Conservation (phyloP, 129 eudicot species). For the Daucus carota region DNA sequence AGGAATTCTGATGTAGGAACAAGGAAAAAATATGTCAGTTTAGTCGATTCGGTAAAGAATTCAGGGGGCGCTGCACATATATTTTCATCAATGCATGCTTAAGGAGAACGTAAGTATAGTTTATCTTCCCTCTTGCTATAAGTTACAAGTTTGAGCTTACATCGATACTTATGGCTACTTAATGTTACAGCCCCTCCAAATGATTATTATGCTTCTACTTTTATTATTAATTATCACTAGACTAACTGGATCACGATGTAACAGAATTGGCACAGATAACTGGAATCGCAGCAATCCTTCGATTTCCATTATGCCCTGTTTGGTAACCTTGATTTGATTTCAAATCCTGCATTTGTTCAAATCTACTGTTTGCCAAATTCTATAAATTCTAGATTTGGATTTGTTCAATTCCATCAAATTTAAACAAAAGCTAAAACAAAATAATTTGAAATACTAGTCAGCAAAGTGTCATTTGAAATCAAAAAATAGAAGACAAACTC, state of each 20-base stretch:
- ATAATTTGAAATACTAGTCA: too few species aligned
- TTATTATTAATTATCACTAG: background rate
- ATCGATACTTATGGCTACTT: too few species aligned
- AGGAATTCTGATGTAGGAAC: conserved; percentile 78
- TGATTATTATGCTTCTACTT: background rate
- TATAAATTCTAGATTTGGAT: too few species aligned
- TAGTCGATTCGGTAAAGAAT: conserved; percentile 66
- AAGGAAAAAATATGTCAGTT: conserved; percentile 61
- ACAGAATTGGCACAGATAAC: conserved; percentile 92
- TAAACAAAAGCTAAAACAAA: too few species aligned
- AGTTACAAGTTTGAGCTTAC: background rate
- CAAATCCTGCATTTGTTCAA: too few species aligned
- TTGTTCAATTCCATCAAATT: too few species aligned
- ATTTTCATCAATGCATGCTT: conserved; percentile 95
- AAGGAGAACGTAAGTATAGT: conserved; percentile 85
- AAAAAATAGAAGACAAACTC: too few species aligned
- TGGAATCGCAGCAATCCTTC: conserved; percentile 90
- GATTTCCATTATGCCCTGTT: too few species aligned
- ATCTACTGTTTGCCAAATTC: too few species aligned
- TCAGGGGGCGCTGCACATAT: conserved; percentile 79
- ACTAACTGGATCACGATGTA: background rate
- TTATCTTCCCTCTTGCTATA: background rate
- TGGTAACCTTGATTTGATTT: too few species aligned
- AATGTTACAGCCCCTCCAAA: too few species aligned
- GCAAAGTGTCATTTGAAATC: too few species aligned